These are phyloP conservation scores for Russula sp. DNA, from an alignment of 768 basidiomycete species.

Conservation along the genomic window DNA sequence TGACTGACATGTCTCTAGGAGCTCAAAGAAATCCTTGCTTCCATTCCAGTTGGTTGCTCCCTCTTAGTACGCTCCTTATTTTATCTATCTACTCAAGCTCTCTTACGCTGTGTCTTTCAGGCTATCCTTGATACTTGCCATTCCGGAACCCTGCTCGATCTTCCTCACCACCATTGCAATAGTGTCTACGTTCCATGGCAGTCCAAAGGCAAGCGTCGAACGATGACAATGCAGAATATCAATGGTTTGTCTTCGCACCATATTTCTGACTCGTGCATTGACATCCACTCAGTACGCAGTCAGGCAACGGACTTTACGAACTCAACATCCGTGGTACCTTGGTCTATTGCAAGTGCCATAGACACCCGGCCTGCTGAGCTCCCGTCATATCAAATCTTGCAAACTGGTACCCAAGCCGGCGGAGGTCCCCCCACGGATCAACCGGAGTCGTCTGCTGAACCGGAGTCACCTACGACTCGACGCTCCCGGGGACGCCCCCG, in stretches of 20 bases:
- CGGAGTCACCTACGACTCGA: not conserved
- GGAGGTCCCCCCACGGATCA: not conserved
- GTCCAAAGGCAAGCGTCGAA: slow-evolving; percentile 24
- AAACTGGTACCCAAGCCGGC: not conserved
- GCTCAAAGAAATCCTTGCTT: slow-evolving; percentile 15
- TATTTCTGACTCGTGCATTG: not conserved
- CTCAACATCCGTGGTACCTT: not conserved
- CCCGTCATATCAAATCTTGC: not conserved
- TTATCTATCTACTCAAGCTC: too few relatives aligned
- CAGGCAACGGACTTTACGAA: not conserved
- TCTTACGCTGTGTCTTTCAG: not conserved
- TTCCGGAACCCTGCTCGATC: slow-evolving; percentile 27
- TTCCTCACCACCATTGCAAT: slow-evolving; percentile 28
- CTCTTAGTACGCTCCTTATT: slow-evolving; percentile 15
- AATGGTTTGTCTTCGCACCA: slow-evolving; percentile 11
- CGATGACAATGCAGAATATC: slow-evolving; percentile 20
- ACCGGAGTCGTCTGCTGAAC: not conserved
- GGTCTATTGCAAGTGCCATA: not conserved
- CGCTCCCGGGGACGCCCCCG: not conserved
- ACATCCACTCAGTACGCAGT: slow-evolving; percentile 12
- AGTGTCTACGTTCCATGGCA: slow-evolving; percentile 26
- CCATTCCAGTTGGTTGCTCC: slow-evolving; percentile 22
- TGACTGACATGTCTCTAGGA: slow-evolving; percentile 9
- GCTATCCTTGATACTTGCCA: slow-evolving; percentile 28
- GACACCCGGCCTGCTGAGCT: not conserved